Percentiles rank a stretch among this genome's conserved stretches.
Evolutionary conservation across 2,329 filamentous ascomycete species (phyloP).

Genomic region (Alternaria dauci): DNA sequence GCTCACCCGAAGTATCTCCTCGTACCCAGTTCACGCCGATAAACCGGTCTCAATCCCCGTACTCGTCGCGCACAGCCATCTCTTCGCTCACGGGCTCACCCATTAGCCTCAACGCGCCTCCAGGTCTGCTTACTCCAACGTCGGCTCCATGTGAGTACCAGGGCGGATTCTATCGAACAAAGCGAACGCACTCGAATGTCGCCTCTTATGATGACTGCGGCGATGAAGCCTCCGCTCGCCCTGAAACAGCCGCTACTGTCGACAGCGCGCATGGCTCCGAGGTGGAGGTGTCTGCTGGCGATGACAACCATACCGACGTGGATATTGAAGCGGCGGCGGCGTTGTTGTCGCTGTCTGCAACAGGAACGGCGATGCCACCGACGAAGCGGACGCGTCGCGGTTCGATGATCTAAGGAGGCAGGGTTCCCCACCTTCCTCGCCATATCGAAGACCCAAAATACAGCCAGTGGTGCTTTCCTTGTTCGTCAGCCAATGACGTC

Average conservation of each 20-base stretch:
- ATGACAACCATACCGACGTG: slow-evolving; percentile 17
- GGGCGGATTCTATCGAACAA: slow-evolving; percentile 24
- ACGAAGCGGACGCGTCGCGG: slow-evolving; percentile 43
- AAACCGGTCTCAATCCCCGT: slow-evolving; percentile 47
- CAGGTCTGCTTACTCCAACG: slow-evolving; percentile 19
- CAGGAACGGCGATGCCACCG: slow-evolving; percentile 30
- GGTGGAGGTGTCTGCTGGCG: slow-evolving; percentile 6
- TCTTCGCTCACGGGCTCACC: slow-evolving; percentile 25
- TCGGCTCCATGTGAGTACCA: slow-evolving; percentile 23
- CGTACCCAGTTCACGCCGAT: slow-evolving; percentile 52
- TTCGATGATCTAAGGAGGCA: slow-evolving; percentile 27
- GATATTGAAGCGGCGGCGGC: slow-evolving; percentile 50
- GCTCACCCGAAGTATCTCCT: slow-evolving; percentile 53
- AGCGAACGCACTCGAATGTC: slow-evolving; percentile 43
- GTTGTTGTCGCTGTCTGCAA: slow-evolving; percentile 44
- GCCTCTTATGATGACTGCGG: slow-evolving; percentile 8
- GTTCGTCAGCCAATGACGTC: slow-evolving; percentile 13
- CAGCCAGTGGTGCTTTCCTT: slow-evolving; percentile 16
- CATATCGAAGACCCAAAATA: slow-evolving; percentile 4
- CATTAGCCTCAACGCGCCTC: slow-evolving; percentile 6
- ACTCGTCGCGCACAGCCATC: slow-evolving; percentile 18
- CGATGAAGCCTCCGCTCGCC: slow-evolving; percentile 10
- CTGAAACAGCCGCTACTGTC: slow-evolving; percentile 12
- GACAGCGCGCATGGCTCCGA: slow-evolving; percentile 12
- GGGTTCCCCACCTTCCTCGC: slow-evolving; percentile 6